Base-by-base conservation (phyloP, 108 stramenopile genomes). In the Hondaea fermentalgiana region DNA sequence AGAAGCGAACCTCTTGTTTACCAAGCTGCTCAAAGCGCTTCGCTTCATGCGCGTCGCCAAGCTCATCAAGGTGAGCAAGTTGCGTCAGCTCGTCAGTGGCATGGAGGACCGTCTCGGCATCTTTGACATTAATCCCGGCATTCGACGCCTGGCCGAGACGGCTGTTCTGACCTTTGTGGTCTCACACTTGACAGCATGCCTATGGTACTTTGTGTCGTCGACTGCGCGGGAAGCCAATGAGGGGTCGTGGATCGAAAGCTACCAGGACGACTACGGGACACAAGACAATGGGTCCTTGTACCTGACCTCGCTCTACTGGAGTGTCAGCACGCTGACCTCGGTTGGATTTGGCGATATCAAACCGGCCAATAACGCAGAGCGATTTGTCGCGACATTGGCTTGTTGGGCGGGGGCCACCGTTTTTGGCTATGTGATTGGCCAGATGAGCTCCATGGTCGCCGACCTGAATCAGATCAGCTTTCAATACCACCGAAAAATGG, bases 361-460 rank as follows among this genome's bases (percentile, higher is more conserved):
- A 23, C 76, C 76, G 51, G 14, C 12, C 43, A 83, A 53, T 35
- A 83, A 83, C 23, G 51, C 76, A 12, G 76, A 83, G 76, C 76
- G 76, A 47, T 47, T 83, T 35, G 23, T 83, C 2, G 76, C 76
- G 4, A 83, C 76, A 12, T 6, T 83, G 45, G 76, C 76, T 6
- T 83, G 76, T 45, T 83, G 76, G 76, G 76, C 51, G 25, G 76
- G 76, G 6, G 76, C 76, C n/a, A 83, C 76, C 16, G 76, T 83
- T 12, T 83, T 83, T 53, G 76, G 76, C 17, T 83, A 83, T 3
- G 76, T 83, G 43, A 83, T 83, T 83, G 76, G 76, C 12, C 76
- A 83, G 23, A 83, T 83, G 76, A 83, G 76, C 51, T 83, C 76
- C n/a, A 83, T 83, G 49, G 76, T 83, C 12, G 76, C 76, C n/a